Conservation (phyloP, 2,329 filamentous ascomycete genomes). For the Metarhizium humberi region DNA sequence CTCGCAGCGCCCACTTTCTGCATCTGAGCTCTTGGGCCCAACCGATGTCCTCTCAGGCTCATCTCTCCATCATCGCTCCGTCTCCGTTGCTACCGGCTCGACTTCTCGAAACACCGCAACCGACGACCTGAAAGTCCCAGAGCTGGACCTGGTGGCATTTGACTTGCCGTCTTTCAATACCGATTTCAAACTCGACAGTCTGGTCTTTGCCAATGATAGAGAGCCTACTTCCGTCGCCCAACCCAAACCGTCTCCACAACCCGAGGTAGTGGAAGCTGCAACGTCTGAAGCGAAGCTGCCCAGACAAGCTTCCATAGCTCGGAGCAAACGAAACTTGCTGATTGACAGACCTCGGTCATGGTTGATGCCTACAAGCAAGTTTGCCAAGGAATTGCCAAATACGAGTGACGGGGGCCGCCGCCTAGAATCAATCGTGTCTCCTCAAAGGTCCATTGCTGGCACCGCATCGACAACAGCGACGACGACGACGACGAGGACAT, state of each 20-base stretch:
- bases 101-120: neutral
- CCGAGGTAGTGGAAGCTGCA: neutral
- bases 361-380: constrained; percentile 36
- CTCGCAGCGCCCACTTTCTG: constrained; percentile 4
- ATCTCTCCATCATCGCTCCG: neutral
- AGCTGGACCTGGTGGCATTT: constrained; percentile 29
- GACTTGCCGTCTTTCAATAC: constrained; percentile 45
- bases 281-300: constrained; percentile 2
- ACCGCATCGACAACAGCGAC: neutral
- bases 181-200: constrained; percentile 37
- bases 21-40: constrained; percentile 2
- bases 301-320: constrained; percentile 13
- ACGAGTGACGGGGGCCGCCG: constrained; percentile 7
- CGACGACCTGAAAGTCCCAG: neutral
- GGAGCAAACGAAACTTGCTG: constrained; percentile 34
- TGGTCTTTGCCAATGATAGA: constrained; percentile 26
- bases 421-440: neutral
- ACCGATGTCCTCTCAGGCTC: neutral
- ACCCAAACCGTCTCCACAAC: constrained; percentile 8
- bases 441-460: neutral
- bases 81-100: neutral
- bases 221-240: neutral
- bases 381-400: constrained; percentile 18
- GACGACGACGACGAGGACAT: constrained; percentile 21
- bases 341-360: constrained; percentile 42